Evolutionary conservation across 2,329 filamentous ascomycete species (phyloP).

Genomic region (Fusarium lyarnte): DNA sequence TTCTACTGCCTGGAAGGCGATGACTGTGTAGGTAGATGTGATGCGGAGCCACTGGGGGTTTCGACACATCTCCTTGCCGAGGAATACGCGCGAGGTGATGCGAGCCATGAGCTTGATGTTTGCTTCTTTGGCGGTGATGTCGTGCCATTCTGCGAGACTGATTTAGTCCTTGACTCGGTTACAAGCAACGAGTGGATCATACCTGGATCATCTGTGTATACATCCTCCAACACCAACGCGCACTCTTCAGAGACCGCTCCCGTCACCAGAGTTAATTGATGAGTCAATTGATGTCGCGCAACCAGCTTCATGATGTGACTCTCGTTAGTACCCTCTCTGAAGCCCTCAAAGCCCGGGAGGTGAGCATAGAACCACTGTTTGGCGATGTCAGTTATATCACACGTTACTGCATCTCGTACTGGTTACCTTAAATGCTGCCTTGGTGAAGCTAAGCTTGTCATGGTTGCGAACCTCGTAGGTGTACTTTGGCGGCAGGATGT

Average conservation of each 20-base stretch:
- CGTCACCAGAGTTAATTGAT: not conserved
- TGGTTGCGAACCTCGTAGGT: not conserved
- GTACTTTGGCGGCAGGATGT: not conserved
- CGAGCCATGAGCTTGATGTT: not conserved
- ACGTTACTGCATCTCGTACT: fast-evolving
- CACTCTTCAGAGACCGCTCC: not conserved
- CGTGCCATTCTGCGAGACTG: not conserved
- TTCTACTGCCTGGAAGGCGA: not conserved
- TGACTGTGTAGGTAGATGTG: not conserved
- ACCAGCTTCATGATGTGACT: not conserved
- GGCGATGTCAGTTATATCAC: fast-evolving
- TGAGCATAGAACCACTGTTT: not conserved
- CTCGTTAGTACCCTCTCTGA: not conserved
- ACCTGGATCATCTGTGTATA: not conserved
- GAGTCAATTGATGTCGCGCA: not conserved
- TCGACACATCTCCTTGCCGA: not conserved
- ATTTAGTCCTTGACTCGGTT: not conserved
- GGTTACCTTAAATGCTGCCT: not conserved
- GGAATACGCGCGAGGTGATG: not conserved
- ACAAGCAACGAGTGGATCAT: not conserved
- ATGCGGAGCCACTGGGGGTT: not conserved
- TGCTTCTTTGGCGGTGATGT: not conserved
- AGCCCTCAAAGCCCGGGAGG: not conserved
- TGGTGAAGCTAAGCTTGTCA: not conserved
- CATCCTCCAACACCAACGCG: not conserved